phyloP scores from a whole-genome alignment of 1,284 basidiomycete genomes.

The Volvariella surrecta region DNA sequence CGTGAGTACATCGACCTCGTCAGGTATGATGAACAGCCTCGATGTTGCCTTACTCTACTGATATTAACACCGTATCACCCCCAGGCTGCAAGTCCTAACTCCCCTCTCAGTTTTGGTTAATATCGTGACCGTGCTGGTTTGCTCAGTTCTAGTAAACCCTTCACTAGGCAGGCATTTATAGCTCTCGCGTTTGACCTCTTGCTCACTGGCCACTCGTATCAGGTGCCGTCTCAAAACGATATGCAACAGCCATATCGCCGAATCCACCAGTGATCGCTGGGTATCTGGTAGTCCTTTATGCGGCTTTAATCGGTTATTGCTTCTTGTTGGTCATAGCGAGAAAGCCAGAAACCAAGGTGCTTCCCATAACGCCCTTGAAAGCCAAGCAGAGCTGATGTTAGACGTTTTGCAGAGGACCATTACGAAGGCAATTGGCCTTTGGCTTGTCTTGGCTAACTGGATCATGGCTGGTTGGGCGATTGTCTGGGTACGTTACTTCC shows the following conservation, averaged over 20 bases:
- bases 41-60: not conserved
- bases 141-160: slow-evolving; percentile 45
- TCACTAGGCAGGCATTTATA: slow-evolving; percentile 32
- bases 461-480: slow-evolving; percentile 80
- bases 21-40: slow-evolving; percentile 22
- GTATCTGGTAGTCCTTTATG: slow-evolving; percentile 56
- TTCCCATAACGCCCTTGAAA: not conserved
- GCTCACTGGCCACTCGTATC: no score
- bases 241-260: slow-evolving; percentile 72
- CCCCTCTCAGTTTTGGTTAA: slow-evolving; percentile 71
- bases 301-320: slow-evolving; percentile 74
- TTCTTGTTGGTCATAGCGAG: slow-evolving; percentile 61
- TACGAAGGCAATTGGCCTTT: slow-evolving; percentile 69
- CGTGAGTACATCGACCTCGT: slow-evolving; percentile 49
- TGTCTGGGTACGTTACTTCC: slow-evolving; percentile 49
- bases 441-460: slow-evolving; percentile 77
- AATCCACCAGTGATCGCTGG: slow-evolving; percentile 51
- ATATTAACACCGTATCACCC: no score
- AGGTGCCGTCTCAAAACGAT: slow-evolving; percentile 19
- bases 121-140: slow-evolving; percentile 52
- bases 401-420: slow-evolving; percentile 40
- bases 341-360: slow-evolving; percentile 73
- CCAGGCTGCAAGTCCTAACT: slow-evolving; percentile 66
- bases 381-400: slow-evolving; percentile 3
- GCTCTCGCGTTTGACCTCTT: no score